A percentile compares a stretch with the other conserved stretches of the same genome.
Conservation (phyloP, 140 eudicot genomes). For the Anethum foeniculum region DNA sequence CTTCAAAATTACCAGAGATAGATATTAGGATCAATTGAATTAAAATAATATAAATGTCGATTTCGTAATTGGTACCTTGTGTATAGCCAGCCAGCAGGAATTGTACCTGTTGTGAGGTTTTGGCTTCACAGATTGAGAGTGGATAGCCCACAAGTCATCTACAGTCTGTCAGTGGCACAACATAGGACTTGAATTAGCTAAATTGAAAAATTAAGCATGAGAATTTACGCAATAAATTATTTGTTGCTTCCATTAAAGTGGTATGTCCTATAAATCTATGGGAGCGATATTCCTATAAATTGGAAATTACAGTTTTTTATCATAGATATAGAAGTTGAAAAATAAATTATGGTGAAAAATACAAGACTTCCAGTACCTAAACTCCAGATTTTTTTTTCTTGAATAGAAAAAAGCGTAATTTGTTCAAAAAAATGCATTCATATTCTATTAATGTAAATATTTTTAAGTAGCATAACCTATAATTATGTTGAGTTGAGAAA, state of each 20-base stretch:
- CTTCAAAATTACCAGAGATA: not conserved
- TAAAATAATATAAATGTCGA: not conserved
- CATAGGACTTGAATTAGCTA: slow-evolving; percentile 13
- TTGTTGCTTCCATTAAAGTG: not conserved
- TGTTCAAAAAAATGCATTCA: not conserved
- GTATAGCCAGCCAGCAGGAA: slow-evolving; percentile 76
- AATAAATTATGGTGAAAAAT: not conserved
- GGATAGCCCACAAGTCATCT: slow-evolving; percentile 97
- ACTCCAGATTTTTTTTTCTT: not conserved
- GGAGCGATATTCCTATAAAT: not conserved
- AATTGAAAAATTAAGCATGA: slow-evolving; percentile 6
- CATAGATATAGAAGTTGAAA: not conserved
- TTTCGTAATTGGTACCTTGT: slow-evolving; percentile 39
- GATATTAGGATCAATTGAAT: not conserved
- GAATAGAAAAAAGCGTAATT: not conserved
- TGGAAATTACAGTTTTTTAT: not conserved
- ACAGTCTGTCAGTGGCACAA: slow-evolving; percentile 63
- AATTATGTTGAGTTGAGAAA: not conserved
- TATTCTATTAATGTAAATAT: not conserved
- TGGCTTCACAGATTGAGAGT: slow-evolving; percentile 74
- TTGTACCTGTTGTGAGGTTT: slow-evolving; percentile 79
- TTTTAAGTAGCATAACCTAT: not conserved
- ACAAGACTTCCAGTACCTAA: not conserved
- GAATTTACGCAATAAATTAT: not conserved
- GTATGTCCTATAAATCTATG: not conserved